phyloP scores from a whole-genome alignment of 345 rosid species.

The Lenwebbia sp. region DNA sequence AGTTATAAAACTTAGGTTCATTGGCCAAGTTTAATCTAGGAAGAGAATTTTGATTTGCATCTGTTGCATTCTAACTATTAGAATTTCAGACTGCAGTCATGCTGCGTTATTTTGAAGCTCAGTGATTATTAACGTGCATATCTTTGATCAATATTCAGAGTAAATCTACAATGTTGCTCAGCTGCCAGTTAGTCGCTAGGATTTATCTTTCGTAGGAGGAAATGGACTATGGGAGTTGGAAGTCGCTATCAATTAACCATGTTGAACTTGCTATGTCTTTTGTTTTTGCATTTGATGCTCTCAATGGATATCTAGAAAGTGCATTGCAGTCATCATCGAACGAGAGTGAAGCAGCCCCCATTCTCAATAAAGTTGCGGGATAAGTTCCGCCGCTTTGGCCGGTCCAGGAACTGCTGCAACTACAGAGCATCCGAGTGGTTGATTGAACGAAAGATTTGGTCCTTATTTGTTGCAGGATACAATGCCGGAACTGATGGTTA shows the following conservation, averaged over 20 bases:
- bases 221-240: neutral
- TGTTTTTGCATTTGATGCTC: neutral
- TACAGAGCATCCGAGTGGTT: neutral
- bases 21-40: too few species aligned
- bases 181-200: neutral
- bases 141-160: neutral
- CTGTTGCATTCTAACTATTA: too few species aligned
- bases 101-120: neutral
- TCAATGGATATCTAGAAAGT: neutral
- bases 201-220: neutral
- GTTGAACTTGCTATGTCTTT: neutral
- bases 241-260: neutral
- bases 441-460: neutral
- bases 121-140: neutral
- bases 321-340: neutral
- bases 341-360: neutral
- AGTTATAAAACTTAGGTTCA: too few species aligned
- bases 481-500: conserved; percentile 4
- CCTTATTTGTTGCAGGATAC: neutral
- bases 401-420: neutral
- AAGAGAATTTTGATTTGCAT: too few species aligned
- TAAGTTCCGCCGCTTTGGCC: neutral
- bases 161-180: neutral
- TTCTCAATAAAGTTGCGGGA: too few species aligned
- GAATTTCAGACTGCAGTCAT: neutral